Evolutionary conservation across 2,329 filamentous ascomycete genomes (phyloP), one percentile per base, ranked within the genome.

Genomic region (Colletotrichum caudatum): DNA sequence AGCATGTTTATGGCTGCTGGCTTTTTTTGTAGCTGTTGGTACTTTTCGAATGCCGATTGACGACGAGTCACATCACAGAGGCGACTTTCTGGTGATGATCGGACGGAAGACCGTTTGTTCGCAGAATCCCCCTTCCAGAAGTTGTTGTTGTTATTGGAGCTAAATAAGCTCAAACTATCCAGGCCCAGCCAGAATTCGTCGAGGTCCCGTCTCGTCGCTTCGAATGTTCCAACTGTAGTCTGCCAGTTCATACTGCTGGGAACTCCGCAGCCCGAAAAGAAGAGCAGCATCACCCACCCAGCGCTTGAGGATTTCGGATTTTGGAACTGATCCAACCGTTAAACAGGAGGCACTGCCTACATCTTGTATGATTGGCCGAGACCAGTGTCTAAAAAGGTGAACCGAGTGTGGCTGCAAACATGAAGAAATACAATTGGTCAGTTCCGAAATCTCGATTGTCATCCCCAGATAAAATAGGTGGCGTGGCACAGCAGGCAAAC

Each of bases 381-480:
- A 5, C 50, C 68, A 23, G 53, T 67, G 33, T 58, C 50, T 67
- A 58, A 51, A 58, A 53, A 16, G 5, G 8, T 1, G 3, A 23
- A 9, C 23, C 1, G 3, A 20, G 6, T 41, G 51, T 16, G 51
- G 50, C 46, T 23, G 64, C 7, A 18, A 12, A 9, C 14, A 5
- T 20, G 26, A 9, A 5, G 7, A 0, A 29, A 7, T 5, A 18
- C 18, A 14, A 61, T 56, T 67, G 65, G 58, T 4, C 29, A 16
- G 35, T 16, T 39, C 48, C 64, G 29, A 5, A 48, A 54, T 67
- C 48, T 29, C 57, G 46, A 35, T 41, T 5, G 5, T 0, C 48
- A 53, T 53, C 7, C 20, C 39, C 39, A 9, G 54, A 11, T 11
- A 7, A 23, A 7, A 18, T 44, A 2, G 16, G 41, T 29, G 11